Conservation (phyloP, 164 flowering plant genomes). For the Kalanchoe fedtschenkoi region DNA sequence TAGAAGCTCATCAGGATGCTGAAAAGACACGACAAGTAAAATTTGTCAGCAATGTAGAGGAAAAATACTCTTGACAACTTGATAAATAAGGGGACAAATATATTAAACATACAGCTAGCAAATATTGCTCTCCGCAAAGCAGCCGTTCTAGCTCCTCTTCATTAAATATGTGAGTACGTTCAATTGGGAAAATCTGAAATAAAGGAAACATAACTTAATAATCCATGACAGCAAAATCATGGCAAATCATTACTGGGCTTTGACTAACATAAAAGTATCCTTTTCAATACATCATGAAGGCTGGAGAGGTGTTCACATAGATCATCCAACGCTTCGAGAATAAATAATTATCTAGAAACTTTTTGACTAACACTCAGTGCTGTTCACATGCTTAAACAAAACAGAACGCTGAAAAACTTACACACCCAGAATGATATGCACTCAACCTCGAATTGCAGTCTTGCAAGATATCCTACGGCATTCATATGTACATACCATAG, state of each 20-base stretch:
- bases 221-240: not conserved
- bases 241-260: not conserved
- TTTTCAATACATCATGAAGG: not conserved
- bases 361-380: not conserved
- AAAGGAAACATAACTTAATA: constrained; percentile 7
- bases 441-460: not conserved
- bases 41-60: not conserved
- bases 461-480: not conserved
- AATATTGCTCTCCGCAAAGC: constrained; percentile 71
- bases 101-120: not conserved
- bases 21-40: not conserved
- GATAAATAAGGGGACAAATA: not conserved
- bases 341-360: not conserved
- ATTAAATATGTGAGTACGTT: constrained; percentile 54
- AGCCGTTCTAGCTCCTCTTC: constrained; percentile 83
- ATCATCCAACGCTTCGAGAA: not conserved
- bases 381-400: not conserved
- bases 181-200: constrained; percentile 63
- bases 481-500: too few relatives aligned
- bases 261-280: not conserved
- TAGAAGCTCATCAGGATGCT: constrained; percentile 53
- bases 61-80: not conserved
- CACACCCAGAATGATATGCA: not conserved
- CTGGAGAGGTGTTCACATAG: not conserved
- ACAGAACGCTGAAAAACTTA: not conserved